Evolutionary conservation across 306 rosid species (phyloP).

Genomic region (Vachellia pachyceras): DNA sequence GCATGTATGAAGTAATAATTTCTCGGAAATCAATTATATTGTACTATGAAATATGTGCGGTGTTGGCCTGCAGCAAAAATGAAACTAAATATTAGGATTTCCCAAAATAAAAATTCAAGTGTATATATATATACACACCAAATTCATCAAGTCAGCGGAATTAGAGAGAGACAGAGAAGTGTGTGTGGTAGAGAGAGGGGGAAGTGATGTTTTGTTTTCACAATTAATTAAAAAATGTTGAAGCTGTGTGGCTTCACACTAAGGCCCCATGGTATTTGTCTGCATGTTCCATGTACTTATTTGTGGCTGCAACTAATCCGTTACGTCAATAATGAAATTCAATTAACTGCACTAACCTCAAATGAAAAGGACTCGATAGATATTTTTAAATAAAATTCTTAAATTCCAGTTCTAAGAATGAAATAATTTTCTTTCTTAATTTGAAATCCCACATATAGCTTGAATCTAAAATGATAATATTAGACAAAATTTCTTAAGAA

Average conservation of each 20-base stretch:
- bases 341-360: background rate
- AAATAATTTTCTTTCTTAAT: no score
- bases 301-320: slow-evolving; percentile 10
- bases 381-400: background rate
- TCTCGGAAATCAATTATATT: no score
- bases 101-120: no score
- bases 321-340: slow-evolving; percentile 13
- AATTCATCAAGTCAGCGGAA: no score
- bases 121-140: no score
- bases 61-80: no score
- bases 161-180: no score
- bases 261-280: background rate
- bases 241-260: background rate
- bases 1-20: no score
- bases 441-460: background rate
- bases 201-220: slow-evolving; percentile 47
- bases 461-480: background rate
- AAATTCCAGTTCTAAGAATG: no score
- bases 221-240: background rate
- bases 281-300: background rate
- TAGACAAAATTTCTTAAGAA: background rate
- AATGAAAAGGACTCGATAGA: background rate
- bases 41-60: no score
- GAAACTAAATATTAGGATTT: no score
- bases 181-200: background rate